Base-by-base conservation (phyloP, 1,284 basidiomycete genomes). In the Cryptococcus sp. region DNA sequence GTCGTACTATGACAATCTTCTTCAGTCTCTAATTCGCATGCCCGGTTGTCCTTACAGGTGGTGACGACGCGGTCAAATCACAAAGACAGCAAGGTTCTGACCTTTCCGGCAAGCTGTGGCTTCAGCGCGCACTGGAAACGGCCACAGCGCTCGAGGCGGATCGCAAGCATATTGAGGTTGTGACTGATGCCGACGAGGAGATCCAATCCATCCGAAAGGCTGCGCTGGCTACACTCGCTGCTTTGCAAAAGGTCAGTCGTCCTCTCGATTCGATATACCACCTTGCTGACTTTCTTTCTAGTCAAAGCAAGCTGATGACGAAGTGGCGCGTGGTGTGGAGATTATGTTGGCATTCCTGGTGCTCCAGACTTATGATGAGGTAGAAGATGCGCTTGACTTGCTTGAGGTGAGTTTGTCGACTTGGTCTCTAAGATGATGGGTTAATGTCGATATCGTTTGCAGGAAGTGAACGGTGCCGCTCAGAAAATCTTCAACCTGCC, bases 51-150 rank as follows among this genome's bases (percentile, higher is more conserved):
- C 8, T 34, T 34, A 39, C 22, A 58, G 54, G 40, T 25, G 43
- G 51, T 13, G 64, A 63, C n/a, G 55, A 59, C 44, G 80, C 50
- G 41, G 81, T 83, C 52, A 86, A 84, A 62, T 74, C 80, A 1
- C 74, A 78, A 19, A 87, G 86, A 69, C 73, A 82, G 20, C 78
- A 84, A 19, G 88, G 85, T 2, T 83, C 85, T 22, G 84, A 88
- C 45, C 82, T 85, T 5, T 83, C 88, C 55, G 89, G 91, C 23
- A 83, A 87, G 65, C 85, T 89, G 55, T 97, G 93, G 94, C 80
- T 91, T 3, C 82, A 85, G 6, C 86, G 86, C 67, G 85, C 86
- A 5, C 80, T 93, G 38, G 76, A 80, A 5, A 84, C 84, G 7
- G 81, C 96, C 57, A 78, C 81, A 23, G 67, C 68, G 22, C 73